Conservation (phyloP, 2,329 filamentous ascomycete genomes). For the Cordyceps pruinosa region DNA sequence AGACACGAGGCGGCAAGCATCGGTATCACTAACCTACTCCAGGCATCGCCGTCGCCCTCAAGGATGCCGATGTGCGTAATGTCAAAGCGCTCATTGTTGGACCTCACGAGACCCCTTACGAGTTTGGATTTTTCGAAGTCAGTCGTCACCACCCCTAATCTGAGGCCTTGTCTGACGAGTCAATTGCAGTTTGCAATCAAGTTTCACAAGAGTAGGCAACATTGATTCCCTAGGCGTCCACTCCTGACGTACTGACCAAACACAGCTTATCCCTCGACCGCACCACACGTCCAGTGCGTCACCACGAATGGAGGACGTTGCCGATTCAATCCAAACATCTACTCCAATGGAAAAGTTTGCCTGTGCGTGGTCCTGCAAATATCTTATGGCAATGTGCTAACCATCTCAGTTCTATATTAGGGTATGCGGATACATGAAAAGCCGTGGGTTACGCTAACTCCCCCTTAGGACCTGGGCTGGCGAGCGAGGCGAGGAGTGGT, state of each 20-base stretch:
- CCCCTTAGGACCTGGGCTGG: constrained; percentile 83
- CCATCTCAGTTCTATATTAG: constrained; percentile 69
- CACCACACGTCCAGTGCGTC: constrained; percentile 55
- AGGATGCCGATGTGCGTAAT: constrained; percentile 81
- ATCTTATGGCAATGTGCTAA: constrained; percentile 15
- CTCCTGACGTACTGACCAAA: neutral
- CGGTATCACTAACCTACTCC: neutral
- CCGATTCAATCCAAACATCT: constrained; percentile 96
- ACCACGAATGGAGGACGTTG: constrained; percentile 87
- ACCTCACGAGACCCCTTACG: constrained; percentile 89
- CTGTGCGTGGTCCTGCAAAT: constrained; percentile 52
- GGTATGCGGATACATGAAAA: constrained; percentile 45
- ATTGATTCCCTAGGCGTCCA: too few species aligned
- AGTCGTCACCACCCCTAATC: constrained; percentile 19
- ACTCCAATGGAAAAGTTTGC: constrained; percentile 85
- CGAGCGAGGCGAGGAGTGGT: constrained; percentile 89
- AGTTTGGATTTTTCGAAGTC: constrained; percentile 96
- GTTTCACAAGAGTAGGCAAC: constrained; percentile 63
- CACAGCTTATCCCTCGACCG: constrained; percentile 72
- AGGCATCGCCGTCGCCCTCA: constrained; percentile 82
- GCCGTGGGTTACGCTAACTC: neutral
- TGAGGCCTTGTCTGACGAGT: neutral
- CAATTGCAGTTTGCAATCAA: constrained; percentile 60
- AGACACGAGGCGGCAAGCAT: neutral
- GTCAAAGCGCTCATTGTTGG: constrained; percentile 85